Base-by-base conservation (phyloP, 192 early-diverging fungal species). In the Backusella parvicylindrica region DNA sequence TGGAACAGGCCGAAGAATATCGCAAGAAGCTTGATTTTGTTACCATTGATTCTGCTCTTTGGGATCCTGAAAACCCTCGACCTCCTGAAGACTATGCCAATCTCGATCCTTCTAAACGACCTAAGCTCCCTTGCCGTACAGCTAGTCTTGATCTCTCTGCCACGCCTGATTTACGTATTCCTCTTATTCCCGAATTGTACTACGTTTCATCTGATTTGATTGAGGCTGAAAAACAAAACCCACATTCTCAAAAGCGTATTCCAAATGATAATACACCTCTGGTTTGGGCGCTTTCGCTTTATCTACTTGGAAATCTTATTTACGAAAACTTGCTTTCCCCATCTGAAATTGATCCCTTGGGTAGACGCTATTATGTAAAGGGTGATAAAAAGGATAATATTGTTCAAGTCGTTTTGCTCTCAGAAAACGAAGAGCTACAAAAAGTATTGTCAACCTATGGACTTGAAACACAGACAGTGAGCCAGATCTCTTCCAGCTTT, bases 221-320 rank as follows among this genome's bases (percentile, higher is more conserved):
- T 64, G 91, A 93, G 13, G 89, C 84, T 4, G 95, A 96, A 78
- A 88, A 87, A 49, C 81, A 78, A 38, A 78, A 90, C 21, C 93
- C 91, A 8, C 90, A 92, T 21, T 86, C 88, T 3, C 92, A 94
- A 71, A 81, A 86, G 9, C 85, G 95, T 33, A 77, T 92, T 31
- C 90, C 95, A 13, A 93, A 93, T 78, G 93, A 96, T 72, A 96
- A 96, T 79, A 84, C 95, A 15, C 95, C 95, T 5, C 81, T 96
- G 12, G 95, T 95, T 0, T 96, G 95, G 95, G 91, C 95, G 8
- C 92, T 94, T 71, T 93, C 91, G 11, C 86, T 96, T 16, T 93
- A 91, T 72, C 88, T 93, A 38, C 84, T 95, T 7, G 93, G 93
- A 18, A 87, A 85, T 56, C 76, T 96, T 67, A 89, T 96, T 49